phyloP scores from a whole-genome alignment of 441 rosid genomes.

The Brassica balearica region DNA sequence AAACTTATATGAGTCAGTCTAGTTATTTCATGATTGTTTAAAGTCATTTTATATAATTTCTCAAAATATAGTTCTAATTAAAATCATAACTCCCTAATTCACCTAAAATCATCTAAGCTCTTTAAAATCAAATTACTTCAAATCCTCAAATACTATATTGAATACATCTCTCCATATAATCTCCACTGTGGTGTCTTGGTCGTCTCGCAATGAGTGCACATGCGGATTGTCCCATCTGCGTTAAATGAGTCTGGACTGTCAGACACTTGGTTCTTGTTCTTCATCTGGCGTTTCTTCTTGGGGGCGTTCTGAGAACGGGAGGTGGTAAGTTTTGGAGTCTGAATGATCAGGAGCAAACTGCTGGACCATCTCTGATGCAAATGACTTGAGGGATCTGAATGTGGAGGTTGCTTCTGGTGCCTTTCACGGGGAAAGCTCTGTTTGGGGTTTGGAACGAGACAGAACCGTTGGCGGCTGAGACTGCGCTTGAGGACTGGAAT shows the following conservation, averaged over 20 bases:
- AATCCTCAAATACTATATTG: neutral
- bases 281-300: conserved; percentile 49
- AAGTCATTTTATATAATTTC: no score
- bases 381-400: conserved; percentile 44
- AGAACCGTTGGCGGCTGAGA: conserved; percentile 57
- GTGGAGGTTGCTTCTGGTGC: conserved; percentile 71
- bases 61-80: no score
- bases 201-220: conserved; percentile 81
- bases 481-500: conserved; percentile 66
- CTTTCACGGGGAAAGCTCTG: conserved; percentile 58
- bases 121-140: neutral
- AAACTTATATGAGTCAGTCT: no score
- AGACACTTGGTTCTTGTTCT: conserved; percentile 33
- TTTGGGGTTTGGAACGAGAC: conserved; percentile 56
- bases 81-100: neutral
- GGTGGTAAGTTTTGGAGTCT: conserved; percentile 46
- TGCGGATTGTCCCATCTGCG: conserved; percentile 41
- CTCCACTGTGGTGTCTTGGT: conserved; percentile 95
- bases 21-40: no score
- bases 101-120: neutral
- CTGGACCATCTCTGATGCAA: conserved; percentile 35
- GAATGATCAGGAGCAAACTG: conserved; percentile 45
- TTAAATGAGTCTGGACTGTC: conserved; percentile 39
- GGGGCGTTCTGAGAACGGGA: conserved; percentile 24
- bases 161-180: neutral